Evolutionary conservation across 2,329 filamentous ascomycete genomes (phyloP), one percentile per base, ranked within the genome.

Genomic region (Exophiala xenobiotica): DNA sequence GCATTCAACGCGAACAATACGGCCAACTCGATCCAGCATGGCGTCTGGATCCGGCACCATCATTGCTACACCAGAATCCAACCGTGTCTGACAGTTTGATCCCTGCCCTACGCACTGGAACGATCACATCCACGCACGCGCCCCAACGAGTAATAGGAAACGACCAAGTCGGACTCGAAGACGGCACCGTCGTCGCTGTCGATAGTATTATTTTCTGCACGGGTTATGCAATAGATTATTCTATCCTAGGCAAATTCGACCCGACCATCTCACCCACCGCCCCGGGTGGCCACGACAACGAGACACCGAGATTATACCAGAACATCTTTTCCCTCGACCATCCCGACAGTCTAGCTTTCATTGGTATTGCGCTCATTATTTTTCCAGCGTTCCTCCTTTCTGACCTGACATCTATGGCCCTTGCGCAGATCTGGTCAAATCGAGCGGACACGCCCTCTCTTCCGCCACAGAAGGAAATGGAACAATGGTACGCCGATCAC

Each of bases 201-300:
- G 65, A 69, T 47, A 63, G 62, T 8, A 64, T 71, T 22, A 64
- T 70, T 35, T 69, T 60, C 49, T 68, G 67, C 49, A 71, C 68
- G 6, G 68, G 68, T 37, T 70, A 70, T 54, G 48, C 58, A n/a
- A 54, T 57, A 31, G 57, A 64, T 51, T 65, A 54, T 40, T 56
- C 61, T 23, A 46, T 67, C 16, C 22, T 64, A 5, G 61, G 63
- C 9, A 54, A 57, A 6, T 58, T 61, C 20, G 65, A 68, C 37
- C 64, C 64, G 7, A 61, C 59, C 2, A 29, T 51, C 22, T 35
- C 31, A 6, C 9, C 9, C n/a, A 16, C 31, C 12, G 31, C 5
- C 9, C 18, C 31, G 8, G 9, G 31, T 8, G 31, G n/a, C 31
- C n/a, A 35, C 3, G 6, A 14, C n/a, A 35, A 4, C 31, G 31